Evolutionary conservation across 352 stramenopile species (phyloP).

Genomic region (Pythium dissimile): DNA sequence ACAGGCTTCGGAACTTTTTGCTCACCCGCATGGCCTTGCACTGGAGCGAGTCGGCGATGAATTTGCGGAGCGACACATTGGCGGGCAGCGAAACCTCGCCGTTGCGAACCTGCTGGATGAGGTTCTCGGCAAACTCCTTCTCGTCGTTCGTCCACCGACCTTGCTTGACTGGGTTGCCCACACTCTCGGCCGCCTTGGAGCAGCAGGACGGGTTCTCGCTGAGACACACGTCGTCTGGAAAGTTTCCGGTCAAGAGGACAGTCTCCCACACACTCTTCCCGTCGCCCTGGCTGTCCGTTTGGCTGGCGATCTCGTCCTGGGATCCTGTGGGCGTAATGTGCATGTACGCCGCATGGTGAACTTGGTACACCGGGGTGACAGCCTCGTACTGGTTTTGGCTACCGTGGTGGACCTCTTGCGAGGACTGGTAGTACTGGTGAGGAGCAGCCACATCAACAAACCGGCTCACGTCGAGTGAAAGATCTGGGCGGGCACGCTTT

Average conservation of each 20-base stretch:
- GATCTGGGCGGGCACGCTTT: constrained; percentile 17
- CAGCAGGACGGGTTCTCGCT: constrained; percentile 35
- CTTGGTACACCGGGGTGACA: constrained; percentile 10
- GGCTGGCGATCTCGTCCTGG: constrained; percentile 4
- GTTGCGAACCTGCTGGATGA: constrained; percentile 51
- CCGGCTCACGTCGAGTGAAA: constrained; percentile 8
- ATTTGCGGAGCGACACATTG: constrained; percentile 55
- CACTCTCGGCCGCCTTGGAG: constrained; percentile 14
- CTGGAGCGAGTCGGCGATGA: constrained; percentile 50
- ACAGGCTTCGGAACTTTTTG: constrained; percentile 59
- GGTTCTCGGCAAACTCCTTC: constrained; percentile 48
- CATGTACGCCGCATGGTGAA: constrained; percentile 4
- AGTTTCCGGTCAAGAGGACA: constrained; percentile 53
- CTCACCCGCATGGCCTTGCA: constrained; percentile 65
- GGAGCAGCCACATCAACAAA: background rate
- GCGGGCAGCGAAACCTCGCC: constrained; percentile 41
- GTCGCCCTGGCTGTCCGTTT: constrained; percentile 15
- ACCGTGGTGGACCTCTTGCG: constrained; percentile 6
- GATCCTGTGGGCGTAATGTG: constrained; percentile 4
- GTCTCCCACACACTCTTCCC: constrained; percentile 60
- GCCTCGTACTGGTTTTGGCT: background rate
- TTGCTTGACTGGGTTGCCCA: constrained; percentile 35
- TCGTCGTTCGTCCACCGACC: constrained; percentile 54
- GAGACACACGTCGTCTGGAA: constrained; percentile 58
- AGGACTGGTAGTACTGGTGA: constrained; percentile 3